These are phyloP conservation scores for Eucalyptus curtisii DNA, from an alignment of 345 rosid species.

Conservation along the genomic window DNA sequence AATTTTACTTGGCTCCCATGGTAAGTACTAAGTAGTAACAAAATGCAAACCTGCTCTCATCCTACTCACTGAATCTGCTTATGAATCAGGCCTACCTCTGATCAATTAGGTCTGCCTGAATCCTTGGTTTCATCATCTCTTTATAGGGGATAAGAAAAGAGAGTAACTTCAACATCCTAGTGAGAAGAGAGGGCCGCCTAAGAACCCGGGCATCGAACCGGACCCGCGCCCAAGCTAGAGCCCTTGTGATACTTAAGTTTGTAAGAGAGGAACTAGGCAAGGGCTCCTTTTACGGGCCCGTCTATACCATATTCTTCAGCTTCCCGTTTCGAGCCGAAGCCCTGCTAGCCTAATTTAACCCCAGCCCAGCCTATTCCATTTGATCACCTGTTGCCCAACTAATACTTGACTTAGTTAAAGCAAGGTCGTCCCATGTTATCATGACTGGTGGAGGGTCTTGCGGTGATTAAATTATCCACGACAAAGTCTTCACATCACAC, in stretches of 20 bases:
- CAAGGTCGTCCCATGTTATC: not conserved
- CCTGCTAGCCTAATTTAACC: not conserved
- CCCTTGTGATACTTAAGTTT: not conserved
- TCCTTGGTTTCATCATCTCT: not conserved
- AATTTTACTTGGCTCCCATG: not conserved
- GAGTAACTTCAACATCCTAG: not conserved
- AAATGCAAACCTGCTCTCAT: not conserved
- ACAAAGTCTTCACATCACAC: not conserved
- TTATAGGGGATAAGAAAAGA: not conserved
- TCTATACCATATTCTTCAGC: not conserved
- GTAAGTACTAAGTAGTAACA: not conserved
- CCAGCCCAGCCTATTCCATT: not conserved
- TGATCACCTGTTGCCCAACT: not conserved
- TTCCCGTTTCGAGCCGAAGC: not conserved
- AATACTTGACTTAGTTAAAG: not conserved
- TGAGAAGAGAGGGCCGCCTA: not conserved
- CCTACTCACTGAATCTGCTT: not conserved
- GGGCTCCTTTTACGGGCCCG: not conserved
- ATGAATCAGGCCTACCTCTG: not conserved
- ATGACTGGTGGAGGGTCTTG: not conserved
- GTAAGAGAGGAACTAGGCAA: not conserved
- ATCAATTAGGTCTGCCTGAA: not conserved
- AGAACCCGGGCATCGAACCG: not conserved
- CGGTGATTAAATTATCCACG: not conserved
- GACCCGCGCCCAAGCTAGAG: not conserved